These are phyloP conservation scores for Chionographis japonica DNA, from an alignment of 106 monocot species.

Conservation along the genomic window DNA sequence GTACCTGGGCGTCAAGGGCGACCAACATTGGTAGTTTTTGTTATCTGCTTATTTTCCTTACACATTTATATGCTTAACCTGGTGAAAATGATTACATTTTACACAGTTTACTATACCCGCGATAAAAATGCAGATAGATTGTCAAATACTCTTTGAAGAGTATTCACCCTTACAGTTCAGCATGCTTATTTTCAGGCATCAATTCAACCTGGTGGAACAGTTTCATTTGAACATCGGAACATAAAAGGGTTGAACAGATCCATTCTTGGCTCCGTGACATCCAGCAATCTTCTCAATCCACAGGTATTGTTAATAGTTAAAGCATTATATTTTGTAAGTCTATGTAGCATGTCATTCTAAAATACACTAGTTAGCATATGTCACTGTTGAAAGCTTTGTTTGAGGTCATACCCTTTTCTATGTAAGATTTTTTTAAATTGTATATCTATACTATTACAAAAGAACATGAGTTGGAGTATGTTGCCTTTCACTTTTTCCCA, in stretches of 20 bases:
- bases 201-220: conserved; percentile 92
- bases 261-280: conserved; percentile 79
- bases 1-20: conserved; percentile 84
- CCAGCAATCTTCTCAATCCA: conserved; percentile 92
- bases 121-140: too few relatives aligned
- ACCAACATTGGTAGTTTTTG: conserved; percentile 68
- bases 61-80: neutral
- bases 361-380: too few relatives aligned
- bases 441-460: too few relatives aligned
- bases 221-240: conserved; percentile 89
- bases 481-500: too few relatives aligned
- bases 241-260: conserved; percentile 96
- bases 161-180: neutral
- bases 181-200: conserved; percentile 59
- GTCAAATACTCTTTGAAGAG: too few relatives aligned
- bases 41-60: neutral
- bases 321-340: neutral
- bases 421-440: too few relatives aligned
- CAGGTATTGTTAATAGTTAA: conserved; percentile 38
- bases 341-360: too few relatives aligned
- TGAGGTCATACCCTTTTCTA: too few relatives aligned
- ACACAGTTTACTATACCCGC: too few relatives aligned
- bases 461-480: too few relatives aligned
- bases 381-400: too few relatives aligned
- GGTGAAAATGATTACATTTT: neutral